Evolutionary conservation across 148 eudicot species (phyloP), one percentile per base, ranked within the genome.

Genomic region (Rhododendron simsii): DNA sequence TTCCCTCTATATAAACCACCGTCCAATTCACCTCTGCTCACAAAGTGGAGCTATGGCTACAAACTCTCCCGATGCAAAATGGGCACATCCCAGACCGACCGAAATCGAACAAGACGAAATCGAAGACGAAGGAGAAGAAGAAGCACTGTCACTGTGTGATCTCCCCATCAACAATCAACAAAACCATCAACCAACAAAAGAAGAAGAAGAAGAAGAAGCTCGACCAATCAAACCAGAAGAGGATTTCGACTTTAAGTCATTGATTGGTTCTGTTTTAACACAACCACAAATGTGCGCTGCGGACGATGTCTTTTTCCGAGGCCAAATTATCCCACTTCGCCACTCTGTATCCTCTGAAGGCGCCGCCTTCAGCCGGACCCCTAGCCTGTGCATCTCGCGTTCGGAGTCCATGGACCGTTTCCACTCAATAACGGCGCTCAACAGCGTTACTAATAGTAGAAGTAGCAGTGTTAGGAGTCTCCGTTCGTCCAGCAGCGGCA

Each of bases 251-350:
- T 96, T 97, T 85, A 90, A 91, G n/a, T 91, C 94, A 2, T 20
- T 84, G 61, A 28, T 51, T 16, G 86, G 88, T 15, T 88, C 92
- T 15, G 79, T 82, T 14, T 53, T 50, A 6, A 83, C 84, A 18
- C 93, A 91, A 59, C 69, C 91, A 5, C 93, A 93, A 80, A 95
- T 95, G 98, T 97, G 98, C 33, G 87, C 89, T 0, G 98, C 99
- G 0, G 99, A 97, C 71, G 96, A 95, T 50, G 91, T 97, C 33
- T 94, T 97, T 85, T 94, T 90, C 83, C 87, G 91, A 26, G 99
- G 99, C 21, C 94, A 91, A 85, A 90, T 97, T 14, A 85, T 95
- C 0, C 98, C 99, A 0, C 87, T 92, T 30, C 98, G 98, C 61
- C 92, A 93, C 86, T 96, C 99, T 4, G 78, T 95, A 1, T 93